Base-by-base conservation (phyloP, 140 eudicot species). In the Bidens hawaiensis region DNA sequence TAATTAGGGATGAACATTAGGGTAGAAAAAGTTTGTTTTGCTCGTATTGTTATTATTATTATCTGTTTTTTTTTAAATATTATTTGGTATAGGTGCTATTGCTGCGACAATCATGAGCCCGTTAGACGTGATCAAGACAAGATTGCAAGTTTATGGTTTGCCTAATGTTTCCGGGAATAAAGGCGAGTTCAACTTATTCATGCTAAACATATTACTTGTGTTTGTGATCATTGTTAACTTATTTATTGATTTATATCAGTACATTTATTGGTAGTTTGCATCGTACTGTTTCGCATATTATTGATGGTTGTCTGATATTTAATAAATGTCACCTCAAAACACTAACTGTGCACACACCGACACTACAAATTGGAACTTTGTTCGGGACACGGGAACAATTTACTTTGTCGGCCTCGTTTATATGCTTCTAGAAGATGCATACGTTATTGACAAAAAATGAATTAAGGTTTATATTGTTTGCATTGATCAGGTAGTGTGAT, bases 51-150 rank as follows among this genome's bases (percentile, higher is more conserved):
- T 0, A 1, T 34, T 59, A 4, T 45, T n/a, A n/a, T 47, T 8
- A 1, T 5, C 59, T 58, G 0, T 13, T 0, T 16, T 57, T 45
- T 24, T 33, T 52, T 21, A 19, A 46, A 33, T 31, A 3, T 55
- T 56, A 7, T 8, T 30, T 41, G 2, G 30, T 52, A 41, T 70
- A 90, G 97, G 97, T 77, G 97, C 90, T 22, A 86, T 90, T 51
- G 90, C 97, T 60, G 97, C 97, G 12, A 90, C 97, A 28, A 55
- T 83, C 17, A 76, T 90, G 75, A 83, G 94, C 67, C 97, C 97
- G 22, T 79, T 90, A 65, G 95, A 90, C 76, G 97, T 90, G 36
- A 82, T 90, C 52, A 90, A 90, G 73, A 90, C 97, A 31, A 60
- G 97, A 50, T 68, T 90, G 71, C 97, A 90, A 74, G 97, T 90